A percentile compares a stretch with the other conserved stretches of the same genome.
Evolutionary conservation across 306 rosid species (phyloP).

Genomic region (Carpinus fangiana): DNA sequence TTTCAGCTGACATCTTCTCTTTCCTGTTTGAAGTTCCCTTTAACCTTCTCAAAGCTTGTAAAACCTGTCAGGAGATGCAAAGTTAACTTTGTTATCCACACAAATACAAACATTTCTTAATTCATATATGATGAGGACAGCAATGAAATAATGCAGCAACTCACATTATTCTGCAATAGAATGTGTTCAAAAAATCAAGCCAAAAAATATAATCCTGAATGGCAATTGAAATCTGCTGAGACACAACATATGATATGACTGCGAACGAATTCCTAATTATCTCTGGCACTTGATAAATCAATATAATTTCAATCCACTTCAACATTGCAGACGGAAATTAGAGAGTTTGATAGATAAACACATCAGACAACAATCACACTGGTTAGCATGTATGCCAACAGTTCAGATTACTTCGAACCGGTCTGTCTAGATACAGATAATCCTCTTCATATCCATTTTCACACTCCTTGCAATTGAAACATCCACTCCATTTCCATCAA

Average conservation of each 20-base stretch:
- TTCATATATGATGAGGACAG: not conserved
- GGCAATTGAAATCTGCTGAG: not conserved
- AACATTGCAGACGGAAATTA: no score
- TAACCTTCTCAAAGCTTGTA: constrained; percentile 92
- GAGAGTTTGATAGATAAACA: no score
- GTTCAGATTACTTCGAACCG: no score
- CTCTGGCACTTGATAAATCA: not conserved
- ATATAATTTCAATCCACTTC: not conserved
- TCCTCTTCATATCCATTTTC: no score
- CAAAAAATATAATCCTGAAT: not conserved
- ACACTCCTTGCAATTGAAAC: no score
- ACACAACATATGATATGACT: not conserved
- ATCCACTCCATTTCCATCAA: no score
- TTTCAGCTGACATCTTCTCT: constrained; percentile 80
- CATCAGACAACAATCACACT: no score
- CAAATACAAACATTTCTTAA: constrained; percentile 10
- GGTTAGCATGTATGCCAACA: no score
- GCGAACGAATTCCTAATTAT: not conserved
- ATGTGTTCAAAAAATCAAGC: not conserved
- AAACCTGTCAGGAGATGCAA: constrained; percentile 53
- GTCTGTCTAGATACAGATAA: no score
- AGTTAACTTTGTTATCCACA: constrained; percentile 20
- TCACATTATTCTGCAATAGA: not conserved
- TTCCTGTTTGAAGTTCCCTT: constrained; percentile 74
- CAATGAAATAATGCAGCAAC: not conserved